Percentiles rank a stretch among this genome's conserved stretches.
Conservation (phyloP, 352 stramenopile species). For the Peronosclerospora sorghi region DNA sequence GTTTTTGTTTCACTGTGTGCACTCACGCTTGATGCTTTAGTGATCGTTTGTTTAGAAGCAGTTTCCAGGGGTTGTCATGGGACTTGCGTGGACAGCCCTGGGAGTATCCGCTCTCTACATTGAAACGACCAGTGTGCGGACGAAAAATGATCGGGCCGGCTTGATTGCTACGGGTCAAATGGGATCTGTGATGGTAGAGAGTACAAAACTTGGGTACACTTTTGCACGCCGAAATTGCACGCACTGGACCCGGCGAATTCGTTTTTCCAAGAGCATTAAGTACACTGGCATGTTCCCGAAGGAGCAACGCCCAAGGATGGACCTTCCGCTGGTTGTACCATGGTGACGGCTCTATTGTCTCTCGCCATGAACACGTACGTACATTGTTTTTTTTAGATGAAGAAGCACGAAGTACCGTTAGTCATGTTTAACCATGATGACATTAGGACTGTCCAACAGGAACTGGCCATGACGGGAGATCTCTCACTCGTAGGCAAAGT, state of each 20-base stretch:
- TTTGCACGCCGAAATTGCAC: constrained; percentile 81
- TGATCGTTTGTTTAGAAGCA: constrained; percentile 94
- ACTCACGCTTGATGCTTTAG: no score
- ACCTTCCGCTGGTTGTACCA: no score
- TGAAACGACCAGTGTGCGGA: constrained; percentile 81
- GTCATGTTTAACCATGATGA: constrained; percentile 1
- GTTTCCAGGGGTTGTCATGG: constrained; percentile 95
- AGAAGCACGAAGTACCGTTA: constrained; percentile 6
- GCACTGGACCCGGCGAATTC: constrained; percentile 64
- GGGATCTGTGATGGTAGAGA: no score
- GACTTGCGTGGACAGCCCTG: no score
- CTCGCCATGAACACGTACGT: constrained; percentile 89
- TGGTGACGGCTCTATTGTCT: no score
- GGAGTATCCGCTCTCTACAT: constrained; percentile 97
- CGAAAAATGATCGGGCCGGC: constrained; percentile 49
- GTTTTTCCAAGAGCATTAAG: constrained; percentile 92
- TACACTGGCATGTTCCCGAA: no score
- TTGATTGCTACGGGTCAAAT: constrained; percentile 86
- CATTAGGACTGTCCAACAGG: constrained; percentile 86
- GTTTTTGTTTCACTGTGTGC: background rate
- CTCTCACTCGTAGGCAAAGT: constrained; percentile 96
- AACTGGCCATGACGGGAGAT: constrained; percentile 97
- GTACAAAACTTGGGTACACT: constrained; percentile 93
- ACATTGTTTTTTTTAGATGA: background rate
- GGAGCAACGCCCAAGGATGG: no score